Base-by-base conservation (phyloP, 176 grass and related monocot genomes). In the Themeda triandra region DNA sequence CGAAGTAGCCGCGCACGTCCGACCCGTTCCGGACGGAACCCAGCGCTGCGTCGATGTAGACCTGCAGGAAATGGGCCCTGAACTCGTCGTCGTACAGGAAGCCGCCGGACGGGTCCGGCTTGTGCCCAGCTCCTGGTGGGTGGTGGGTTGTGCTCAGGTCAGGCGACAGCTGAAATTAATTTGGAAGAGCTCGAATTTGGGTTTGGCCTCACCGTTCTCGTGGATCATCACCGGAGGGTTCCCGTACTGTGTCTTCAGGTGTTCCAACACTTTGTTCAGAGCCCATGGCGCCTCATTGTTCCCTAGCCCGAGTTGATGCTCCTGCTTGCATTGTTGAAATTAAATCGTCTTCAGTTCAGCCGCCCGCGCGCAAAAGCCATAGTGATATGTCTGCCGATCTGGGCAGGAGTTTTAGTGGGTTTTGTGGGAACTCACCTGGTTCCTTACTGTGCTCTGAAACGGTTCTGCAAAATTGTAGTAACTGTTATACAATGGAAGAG, bases 221-320 rank as follows among this genome's bases (percentile, higher is more conserved):
- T 97, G 89, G 76, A 97, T 94, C 49, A 90, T 17, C 13, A 94
- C 48, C 2, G 85, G 88, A 17, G 90, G 94, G 63, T 97, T 97
- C 30, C 81, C 44, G 42, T 97, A 97, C 10, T 87, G 77, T 2
- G 86, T 4, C 81, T 84, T 89, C 49, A 92, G 65, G 82, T 97
- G 66, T 4, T 94, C 86, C 46, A 97, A 46, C 75, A 97, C 14
- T 44, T 84, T 94, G 65, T 35, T 54, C 13, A 97, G 81, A 58
- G 88, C 92, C 86, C 90, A 89, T 4, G 95, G 92, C 54, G 21
- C 21, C 54, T 58, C 54, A n/a, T 58, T 1, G 54, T 58, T 58
- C 21, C 8, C 0, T 3, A 58, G 21, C 54, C 54, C 54, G 4
- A 58, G 21, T 0, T 10, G 54, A 58, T 0, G 54, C 54, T n/a